phyloP scores from a whole-genome alignment of 345 rosid species.

The Melastoma malabathricum region DNA sequence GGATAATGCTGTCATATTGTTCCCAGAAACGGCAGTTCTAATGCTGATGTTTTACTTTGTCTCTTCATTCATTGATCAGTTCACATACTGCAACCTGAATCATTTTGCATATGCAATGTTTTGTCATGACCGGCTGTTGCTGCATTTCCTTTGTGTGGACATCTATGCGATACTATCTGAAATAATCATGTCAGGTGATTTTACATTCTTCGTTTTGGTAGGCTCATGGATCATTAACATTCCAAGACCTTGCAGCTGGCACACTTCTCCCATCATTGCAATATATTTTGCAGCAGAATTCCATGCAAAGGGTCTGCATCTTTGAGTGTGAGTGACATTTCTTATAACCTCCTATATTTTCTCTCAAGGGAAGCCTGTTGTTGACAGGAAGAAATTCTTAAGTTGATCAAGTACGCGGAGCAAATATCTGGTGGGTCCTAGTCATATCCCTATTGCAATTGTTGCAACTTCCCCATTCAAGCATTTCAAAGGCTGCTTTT shows the following conservation, averaged over 20 bases:
- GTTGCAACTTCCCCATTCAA: background rate
- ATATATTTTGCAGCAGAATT: conserved; percentile 67
- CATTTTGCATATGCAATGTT: too few relatives aligned
- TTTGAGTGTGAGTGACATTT: background rate
- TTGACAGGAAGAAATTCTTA: conserved; percentile 84
- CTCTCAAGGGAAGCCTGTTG: conserved; percentile 9
- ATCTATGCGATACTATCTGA: too few relatives aligned
- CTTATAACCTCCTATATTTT: background rate
- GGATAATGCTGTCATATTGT: too few relatives aligned
- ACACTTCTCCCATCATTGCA: conserved; percentile 64
- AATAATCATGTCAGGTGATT: conserved; percentile 34
- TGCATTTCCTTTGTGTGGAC: too few relatives aligned
- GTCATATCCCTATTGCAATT: background rate
- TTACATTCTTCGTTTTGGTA: conserved; percentile 31
- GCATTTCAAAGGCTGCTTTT: conserved; percentile 1
- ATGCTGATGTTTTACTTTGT: too few relatives aligned
- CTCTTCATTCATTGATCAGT: too few relatives aligned
- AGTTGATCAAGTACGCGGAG: conserved; percentile 69
- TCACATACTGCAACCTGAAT: too few relatives aligned
- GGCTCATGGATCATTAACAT: conserved; percentile 31
- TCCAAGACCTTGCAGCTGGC: conserved; percentile 30
- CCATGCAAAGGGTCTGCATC: conserved; percentile 52
- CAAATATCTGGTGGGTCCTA: conserved; percentile 55
- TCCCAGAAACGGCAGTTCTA: too few relatives aligned
- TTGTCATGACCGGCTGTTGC: too few relatives aligned